Evolutionary conservation across 495 filamentous ascomycete species (phyloP).

Genomic region (Aspergillus leporis): DNA sequence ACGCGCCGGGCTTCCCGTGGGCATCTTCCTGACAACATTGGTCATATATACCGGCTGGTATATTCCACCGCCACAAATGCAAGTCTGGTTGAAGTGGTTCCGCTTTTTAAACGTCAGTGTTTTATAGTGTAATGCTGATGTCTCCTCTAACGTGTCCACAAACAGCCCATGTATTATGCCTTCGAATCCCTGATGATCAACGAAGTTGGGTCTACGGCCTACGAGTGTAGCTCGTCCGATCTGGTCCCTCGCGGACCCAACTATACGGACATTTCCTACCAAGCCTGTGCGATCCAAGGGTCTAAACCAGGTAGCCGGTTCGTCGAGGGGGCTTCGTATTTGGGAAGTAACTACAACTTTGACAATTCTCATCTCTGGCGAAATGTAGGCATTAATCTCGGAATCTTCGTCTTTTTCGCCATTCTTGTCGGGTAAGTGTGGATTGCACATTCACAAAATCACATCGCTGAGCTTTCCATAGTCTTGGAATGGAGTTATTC

Average conservation of each 20-base stretch:
- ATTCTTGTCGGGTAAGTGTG: constrained; percentile 44
- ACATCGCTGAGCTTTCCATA: not conserved
- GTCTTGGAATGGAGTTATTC: constrained; percentile 31
- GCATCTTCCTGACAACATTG: constrained; percentile 10
- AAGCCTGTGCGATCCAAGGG: constrained; percentile 48
- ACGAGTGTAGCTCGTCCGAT: constrained; percentile 13
- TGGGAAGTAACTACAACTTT: constrained; percentile 47
- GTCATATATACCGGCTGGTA: constrained; percentile 13
- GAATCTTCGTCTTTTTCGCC: constrained; percentile 57
- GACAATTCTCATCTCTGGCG: constrained; percentile 54
- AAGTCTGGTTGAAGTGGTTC: constrained; percentile 59
- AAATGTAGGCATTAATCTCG: constrained; percentile 57
- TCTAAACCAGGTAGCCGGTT: constrained; percentile 39
- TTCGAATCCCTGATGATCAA: constrained; percentile 56
- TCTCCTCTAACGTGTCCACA: not conserved
- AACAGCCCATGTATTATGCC: constrained; percentile 41
- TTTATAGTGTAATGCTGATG: not conserved
- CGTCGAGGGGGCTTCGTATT: constrained; percentile 47
- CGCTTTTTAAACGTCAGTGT: constrained; percentile 51
- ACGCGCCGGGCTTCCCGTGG: constrained; percentile 10
- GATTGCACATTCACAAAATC: not conserved
- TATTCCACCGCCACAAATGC: constrained; percentile 11
- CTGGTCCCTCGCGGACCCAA: constrained; percentile 32
- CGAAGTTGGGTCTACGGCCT: constrained; percentile 40
- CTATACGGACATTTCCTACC: constrained; percentile 29